A percentile compares a stretch with the other conserved stretches of the same genome.
These are phyloP conservation scores for Xylariaceae sp. DNA, from an alignment of 2,329 filamentous ascomycete species.

Conservation along the genomic window DNA sequence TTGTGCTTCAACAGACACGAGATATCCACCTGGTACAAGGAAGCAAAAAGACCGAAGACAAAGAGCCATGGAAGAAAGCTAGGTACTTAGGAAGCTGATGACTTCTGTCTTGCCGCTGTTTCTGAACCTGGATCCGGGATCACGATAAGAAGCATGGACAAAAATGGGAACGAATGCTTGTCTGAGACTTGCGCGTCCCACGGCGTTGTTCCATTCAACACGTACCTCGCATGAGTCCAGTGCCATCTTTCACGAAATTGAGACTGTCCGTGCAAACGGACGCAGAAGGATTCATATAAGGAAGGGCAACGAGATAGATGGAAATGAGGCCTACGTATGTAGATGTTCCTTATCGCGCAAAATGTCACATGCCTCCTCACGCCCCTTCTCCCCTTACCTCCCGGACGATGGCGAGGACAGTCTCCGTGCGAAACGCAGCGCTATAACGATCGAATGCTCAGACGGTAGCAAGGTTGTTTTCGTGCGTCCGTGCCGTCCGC, in stretches of 20 bases:
- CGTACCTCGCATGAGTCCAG: background rate
- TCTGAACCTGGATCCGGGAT: background rate
- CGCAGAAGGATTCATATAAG: conserved; percentile 5
- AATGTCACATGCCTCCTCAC: conserved; percentile 2
- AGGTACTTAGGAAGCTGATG: no score
- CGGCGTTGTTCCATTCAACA: conserved; percentile 5
- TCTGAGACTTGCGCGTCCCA: conserved; percentile 3
- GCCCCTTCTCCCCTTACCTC: background rate
- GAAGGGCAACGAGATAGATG: background rate
- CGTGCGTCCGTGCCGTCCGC: background rate
- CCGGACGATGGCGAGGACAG: background rate
- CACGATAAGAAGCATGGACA: no score
- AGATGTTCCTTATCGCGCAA: background rate
- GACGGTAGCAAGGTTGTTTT: conserved; percentile 11
- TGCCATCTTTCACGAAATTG: no score
- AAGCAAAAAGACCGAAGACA: no score
- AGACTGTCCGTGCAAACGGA: conserved; percentile 2
- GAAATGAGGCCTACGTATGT: background rate
- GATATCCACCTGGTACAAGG: no score
- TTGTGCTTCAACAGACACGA: no score
- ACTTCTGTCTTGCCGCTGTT: conserved; percentile 15
- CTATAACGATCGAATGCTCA: conserved; percentile 10
- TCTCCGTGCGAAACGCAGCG: conserved; percentile 7
- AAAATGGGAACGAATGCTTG: conserved; percentile 5
- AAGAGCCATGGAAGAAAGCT: no score